Conservation (phyloP, 108 stramenopile species). For the Cylindrotheca closterium region DNA sequence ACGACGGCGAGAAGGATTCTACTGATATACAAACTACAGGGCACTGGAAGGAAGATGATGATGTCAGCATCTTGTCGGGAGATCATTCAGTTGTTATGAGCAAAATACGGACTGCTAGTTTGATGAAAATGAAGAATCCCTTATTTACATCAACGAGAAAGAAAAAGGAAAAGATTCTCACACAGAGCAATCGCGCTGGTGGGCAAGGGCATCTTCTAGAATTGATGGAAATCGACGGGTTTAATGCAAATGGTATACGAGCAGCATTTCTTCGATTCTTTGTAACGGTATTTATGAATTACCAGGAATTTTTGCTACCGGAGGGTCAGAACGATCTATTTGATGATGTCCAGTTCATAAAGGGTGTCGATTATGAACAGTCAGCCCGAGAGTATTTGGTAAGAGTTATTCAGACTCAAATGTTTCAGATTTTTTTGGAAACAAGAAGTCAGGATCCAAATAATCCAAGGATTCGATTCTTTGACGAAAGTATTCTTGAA, state of each 20-base stretch:
- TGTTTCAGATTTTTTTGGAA: slow-evolving; percentile 80
- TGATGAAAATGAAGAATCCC: slow-evolving; percentile 7
- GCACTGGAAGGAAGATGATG: slow-evolving; percentile 11
- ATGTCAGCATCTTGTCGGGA: slow-evolving; percentile 2
- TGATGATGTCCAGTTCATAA: slow-evolving; percentile 51
- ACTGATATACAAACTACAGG: slow-evolving; percentile 11
- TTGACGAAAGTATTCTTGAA: slow-evolving; percentile 86
- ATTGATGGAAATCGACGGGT: slow-evolving; percentile 48
- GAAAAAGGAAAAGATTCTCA: slow-evolving; percentile 16
- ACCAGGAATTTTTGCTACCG: slow-evolving; percentile 44
- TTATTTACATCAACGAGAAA: slow-evolving; percentile 3
- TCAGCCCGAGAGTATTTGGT: slow-evolving; percentile 26
- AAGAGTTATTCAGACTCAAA: slow-evolving; percentile 50
- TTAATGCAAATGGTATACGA: slow-evolving; percentile 55
- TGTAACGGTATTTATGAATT: slow-evolving; percentile 63
- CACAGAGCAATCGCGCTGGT: slow-evolving; percentile 5
- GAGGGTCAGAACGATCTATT: slow-evolving; percentile 38
- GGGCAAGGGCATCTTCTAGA: slow-evolving; percentile 27
- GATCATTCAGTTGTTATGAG: background rate
- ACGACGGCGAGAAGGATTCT: slow-evolving; percentile 13
- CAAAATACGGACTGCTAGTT: slow-evolving; percentile 1
- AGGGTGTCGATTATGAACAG: slow-evolving; percentile 31
- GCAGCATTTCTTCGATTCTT: slow-evolving; percentile 81
- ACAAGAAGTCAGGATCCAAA: slow-evolving; percentile 52
- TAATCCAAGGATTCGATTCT: slow-evolving; percentile 77